Evolutionary conservation across 2,329 filamentous ascomycete species (phyloP).

Genomic region (Penicillium sp.): DNA sequence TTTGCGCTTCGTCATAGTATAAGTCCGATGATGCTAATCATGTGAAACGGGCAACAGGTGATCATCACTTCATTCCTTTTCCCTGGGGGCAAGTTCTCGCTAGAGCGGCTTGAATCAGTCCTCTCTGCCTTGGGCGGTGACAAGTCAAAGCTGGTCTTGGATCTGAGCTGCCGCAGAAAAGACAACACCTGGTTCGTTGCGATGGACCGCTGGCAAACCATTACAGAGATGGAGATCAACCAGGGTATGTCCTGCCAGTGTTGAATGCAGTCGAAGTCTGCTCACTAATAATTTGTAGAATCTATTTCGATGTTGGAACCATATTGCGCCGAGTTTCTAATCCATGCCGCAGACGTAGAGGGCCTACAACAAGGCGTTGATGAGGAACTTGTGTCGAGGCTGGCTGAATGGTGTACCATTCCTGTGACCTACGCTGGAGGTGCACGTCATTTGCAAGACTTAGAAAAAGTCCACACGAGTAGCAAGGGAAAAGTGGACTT

Average conservation of each 20-base stretch:
- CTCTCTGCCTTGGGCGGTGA: conserved; percentile 71
- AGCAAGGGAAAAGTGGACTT: conserved; percentile 83
- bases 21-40: conserved; percentile 19
- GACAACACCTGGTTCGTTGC: conserved; percentile 88
- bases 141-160: conserved; percentile 81
- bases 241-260: conserved; percentile 58
- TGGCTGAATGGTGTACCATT: conserved; percentile 84
- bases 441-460: conserved; percentile 76
- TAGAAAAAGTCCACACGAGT: conserved; percentile 75
- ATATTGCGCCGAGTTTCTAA: conserved; percentile 93
- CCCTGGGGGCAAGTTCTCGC: conserved; percentile 76
- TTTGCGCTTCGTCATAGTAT: conserved; percentile 14
- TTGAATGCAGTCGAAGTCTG: not conserved
- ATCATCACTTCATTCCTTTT: conserved; percentile 97
- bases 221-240: conserved; percentile 93
- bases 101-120: conserved; percentile 70
- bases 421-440: conserved; percentile 96
- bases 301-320: conserved; percentile 79
- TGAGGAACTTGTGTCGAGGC: conserved; percentile 70
- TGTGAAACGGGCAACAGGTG: conserved; percentile 60
- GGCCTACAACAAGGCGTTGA: conserved; percentile 90
- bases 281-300: conserved; percentile 52
- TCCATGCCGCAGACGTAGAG: conserved; percentile 96
- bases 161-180: conserved; percentile 82
- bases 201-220: conserved; percentile 98